Evolutionary conservation across 2,329 filamentous ascomycete species (phyloP).

Genomic region (Fusarium kyushuense): DNA sequence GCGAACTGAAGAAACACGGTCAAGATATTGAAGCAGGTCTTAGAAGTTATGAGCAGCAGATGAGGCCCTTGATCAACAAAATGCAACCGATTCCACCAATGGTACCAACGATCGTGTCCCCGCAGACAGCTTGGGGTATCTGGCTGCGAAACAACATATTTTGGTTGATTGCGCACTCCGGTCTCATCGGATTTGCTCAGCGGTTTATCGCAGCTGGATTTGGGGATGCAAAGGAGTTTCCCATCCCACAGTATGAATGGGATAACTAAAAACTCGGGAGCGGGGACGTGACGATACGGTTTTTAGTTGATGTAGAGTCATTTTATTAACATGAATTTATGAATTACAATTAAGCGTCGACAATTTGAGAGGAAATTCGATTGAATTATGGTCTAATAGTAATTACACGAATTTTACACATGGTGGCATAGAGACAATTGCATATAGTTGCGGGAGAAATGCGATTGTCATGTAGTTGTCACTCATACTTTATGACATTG

Average conservation of each 20-base stretch:
- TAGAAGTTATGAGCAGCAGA: constrained; percentile 55
- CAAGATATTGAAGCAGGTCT: constrained; percentile 51
- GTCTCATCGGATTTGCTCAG: constrained; percentile 48
- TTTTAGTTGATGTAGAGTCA: too few species aligned
- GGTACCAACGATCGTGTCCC: constrained; percentile 54
- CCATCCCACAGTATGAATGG: constrained; percentile 55
- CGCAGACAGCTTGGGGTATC: constrained; percentile 60
- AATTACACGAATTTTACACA: too few species aligned
- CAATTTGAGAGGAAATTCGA: not conserved
- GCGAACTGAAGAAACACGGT: constrained; percentile 53
- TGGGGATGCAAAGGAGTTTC: constrained; percentile 45
- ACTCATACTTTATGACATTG: too few species aligned
- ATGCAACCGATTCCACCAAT: constrained; percentile 51
- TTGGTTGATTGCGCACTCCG: constrained; percentile 54
- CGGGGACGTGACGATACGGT: fast-evolving
- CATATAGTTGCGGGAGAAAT: too few species aligned
- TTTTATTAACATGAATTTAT: not conserved
- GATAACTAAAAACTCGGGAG: not conserved
- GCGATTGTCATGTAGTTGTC: too few species aligned
- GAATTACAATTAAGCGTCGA: not conserved
- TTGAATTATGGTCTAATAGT: too few species aligned
- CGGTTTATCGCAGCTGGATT: constrained; percentile 46
- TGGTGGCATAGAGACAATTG: too few species aligned
- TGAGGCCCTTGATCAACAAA: constrained; percentile 57
- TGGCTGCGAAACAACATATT: constrained; percentile 59